Base-by-base conservation (phyloP, 139 green algal genomes). In the Coelastrella sp. region DNA sequence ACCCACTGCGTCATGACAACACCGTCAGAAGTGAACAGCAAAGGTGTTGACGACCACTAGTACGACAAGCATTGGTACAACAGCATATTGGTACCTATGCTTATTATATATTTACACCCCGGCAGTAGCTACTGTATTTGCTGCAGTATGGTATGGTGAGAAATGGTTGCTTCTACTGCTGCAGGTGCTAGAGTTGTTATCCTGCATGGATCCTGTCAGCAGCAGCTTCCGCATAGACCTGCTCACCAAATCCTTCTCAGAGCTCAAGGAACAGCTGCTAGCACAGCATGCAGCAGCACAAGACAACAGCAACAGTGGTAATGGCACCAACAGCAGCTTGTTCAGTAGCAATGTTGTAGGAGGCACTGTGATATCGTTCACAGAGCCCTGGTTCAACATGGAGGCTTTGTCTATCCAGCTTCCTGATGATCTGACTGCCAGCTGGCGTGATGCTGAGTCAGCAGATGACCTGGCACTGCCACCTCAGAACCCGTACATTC, bases 401-500 rank as follows among this genome's bases (percentile, higher is more conserved):
- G 74, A 89, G 21, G 74, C 75, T 11, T 69, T 85, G 37, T 83
- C 64, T 13, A 41, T 86, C 25, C 21, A 80, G 50, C 81, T 88
- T 23, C 84, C 84, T 5, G 63, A 74, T 9, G 30, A 66, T 32
- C 43, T 88, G 17, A 63, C 57, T 19, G 38, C 27, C 27, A 27
- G 51, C 57, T 87, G 81, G 81, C 35, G n/a, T 4, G 34, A 2
- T 45, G 48, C 45, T 51, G 66, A 86, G 23, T 62, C 37, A 62
- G 66, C 66, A 43, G 13, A 82, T 2, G 91, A 94, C 51, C 92
- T 98, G 43, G 60, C 84, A 13, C 87, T 98, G 78, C 96, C 96
- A 0, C 92, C 92, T 1, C 89, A 68, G 60, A 98, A 98, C 83
- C 82, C 92, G 48, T 98, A 95, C 89, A 91, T 98, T 57, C 90